Evolutionary conservation across 1,284 basidiomycete genomes (phyloP), one percentile per base, ranked within the genome.

Genomic region (Hemileccinum hortonii): DNA sequence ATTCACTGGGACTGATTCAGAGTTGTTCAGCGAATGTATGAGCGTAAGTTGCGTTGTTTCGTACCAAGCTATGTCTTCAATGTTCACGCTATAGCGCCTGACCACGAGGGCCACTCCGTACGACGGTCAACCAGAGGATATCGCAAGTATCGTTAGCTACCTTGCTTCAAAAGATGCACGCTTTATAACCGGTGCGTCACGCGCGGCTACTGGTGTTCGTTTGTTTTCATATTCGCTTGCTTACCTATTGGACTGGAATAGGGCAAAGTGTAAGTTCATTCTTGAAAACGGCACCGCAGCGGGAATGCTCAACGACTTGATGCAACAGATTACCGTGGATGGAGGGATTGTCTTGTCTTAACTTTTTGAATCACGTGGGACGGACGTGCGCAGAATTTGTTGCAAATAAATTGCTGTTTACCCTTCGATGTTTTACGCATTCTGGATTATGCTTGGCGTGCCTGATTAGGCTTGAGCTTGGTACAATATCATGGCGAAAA

Each of bases 111-210:
- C 58, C 8, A 52, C 57, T 33, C 42, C 49, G 29, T 18, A 37
- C n/a, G 30, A 45, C 0, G 59, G 62, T 29, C 54, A 58, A 19
- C 55, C 65, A 6, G 60, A 68, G 33, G 65, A 68, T 36, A 29
- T 64, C 6, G 64, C 65, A 19, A 54, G 53, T 12, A 38, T 65
- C 14, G 65, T 68, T 6, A 65, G 62, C n/a, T 64, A 58, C 29
- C 54, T 64, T 22, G 63, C 61, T 19, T 64, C 62, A 24, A 52
- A 61, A 39, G 65, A 64, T 9, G 57, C 60, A 11, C 58, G 54
- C 42, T 66, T 63, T 15, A 58, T 64, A 19, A 64, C 65, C 1
- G 65, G 65, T 39, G 39, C 51, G 60, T 29, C 35, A 44, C 19
- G n/a, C n/a, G n/a, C n/a, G n/a, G n/a, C n/a, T n/a, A n/a, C n/a